Evolutionary conservation across 306 rosid genomes (phyloP), one percentile per base, ranked within the genome.

Genomic region (Lathyrus tuberosus): DNA sequence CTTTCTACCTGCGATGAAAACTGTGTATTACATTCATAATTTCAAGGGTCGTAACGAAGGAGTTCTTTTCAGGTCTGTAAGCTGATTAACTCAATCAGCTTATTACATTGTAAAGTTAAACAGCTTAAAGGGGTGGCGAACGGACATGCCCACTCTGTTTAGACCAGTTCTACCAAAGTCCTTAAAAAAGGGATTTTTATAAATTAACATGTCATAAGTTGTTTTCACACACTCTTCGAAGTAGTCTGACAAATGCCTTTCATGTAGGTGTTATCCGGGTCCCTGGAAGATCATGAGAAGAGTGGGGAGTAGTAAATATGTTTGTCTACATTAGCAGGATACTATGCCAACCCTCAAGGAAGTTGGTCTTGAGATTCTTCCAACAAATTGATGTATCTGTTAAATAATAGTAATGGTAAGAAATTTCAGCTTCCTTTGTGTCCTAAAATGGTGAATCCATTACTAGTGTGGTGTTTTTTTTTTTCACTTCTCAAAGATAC

Each of bases 311-410:
- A 80, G 71, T 53, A 83, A 69, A 63, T 80, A 65, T 31, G 24
- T 85, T 14, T 90, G 95, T 75, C 30, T 94, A 42, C 97, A 90
- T 81, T 86, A 86, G 72, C 94, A 87, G 75, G 85, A 84, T 72
- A 80, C 73, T 14, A 90, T 88, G 96, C 97, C 97, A 69, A 90
- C 97, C 60, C 92, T 91, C 43, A 88, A 88, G 87, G 99, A 88
- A 83, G 96, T 94, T 77, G 96, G 96, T 40, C 83, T 94, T 75
- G 84, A 87, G 9, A 91, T 90, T 82, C 97, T 94, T 80, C 94
- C 95, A n/a, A 58, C 89, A 28, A 79, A 84, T 75, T 88, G 74
- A 85, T 33, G 76, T 54, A 38, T 66, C 65, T 66, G 60, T 53
- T 61, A 57, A 62, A 44, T 30, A 54, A 20, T 26, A 37, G 26